phyloP scores from a whole-genome alignment of 352 stramenopile genomes.

The Phytophthora tubulina region DNA sequence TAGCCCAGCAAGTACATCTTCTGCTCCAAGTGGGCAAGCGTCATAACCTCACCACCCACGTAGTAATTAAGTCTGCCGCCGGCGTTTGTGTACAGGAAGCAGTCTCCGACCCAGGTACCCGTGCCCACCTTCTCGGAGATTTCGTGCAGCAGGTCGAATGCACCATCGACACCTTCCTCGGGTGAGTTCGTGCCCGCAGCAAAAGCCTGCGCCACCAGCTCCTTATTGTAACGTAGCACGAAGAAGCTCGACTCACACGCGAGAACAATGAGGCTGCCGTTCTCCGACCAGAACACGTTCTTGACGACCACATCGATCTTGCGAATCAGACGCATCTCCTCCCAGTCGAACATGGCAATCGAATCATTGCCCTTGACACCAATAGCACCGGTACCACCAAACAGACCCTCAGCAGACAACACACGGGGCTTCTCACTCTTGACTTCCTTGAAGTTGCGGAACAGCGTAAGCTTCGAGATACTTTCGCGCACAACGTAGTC shows the following conservation, averaged over 20 bases:
- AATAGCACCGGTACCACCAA: conserved; percentile 95
- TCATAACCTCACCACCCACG: conserved; percentile 99
- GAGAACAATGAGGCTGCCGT: conserved; percentile 96
- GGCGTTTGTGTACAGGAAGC: conserved; percentile 99
- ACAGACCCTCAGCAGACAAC: conserved; percentile 95
- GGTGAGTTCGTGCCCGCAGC: conserved; percentile 84
- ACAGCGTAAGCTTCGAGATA: conserved; percentile 96
- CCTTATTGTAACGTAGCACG: conserved; percentile 96
- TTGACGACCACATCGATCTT: conserved; percentile 98
- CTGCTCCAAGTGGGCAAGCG: conserved; percentile 95
- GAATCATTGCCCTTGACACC: conserved; percentile 96
- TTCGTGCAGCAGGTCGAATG: conserved; percentile 98
- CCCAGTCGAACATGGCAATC: conserved; percentile 99
- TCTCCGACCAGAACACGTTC: conserved; percentile 98
- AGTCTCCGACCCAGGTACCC: conserved; percentile 99
- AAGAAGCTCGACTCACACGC: conserved; percentile 96
- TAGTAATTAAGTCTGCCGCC: conserved; percentile 97
- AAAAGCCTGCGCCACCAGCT: conserved; percentile 90
- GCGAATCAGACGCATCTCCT: conserved; percentile 96
- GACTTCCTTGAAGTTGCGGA: conserved; percentile 99
- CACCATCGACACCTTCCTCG: conserved; percentile 97
- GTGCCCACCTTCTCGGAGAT: conserved; percentile 96
- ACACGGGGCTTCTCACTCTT: conserved; percentile 95
- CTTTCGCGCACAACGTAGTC: conserved; percentile 99
- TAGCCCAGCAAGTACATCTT: conserved; percentile 99